Evolutionary conservation across 169 alveolate species (phyloP).

Genomic region (Plasmodium knowlesi): DNA sequence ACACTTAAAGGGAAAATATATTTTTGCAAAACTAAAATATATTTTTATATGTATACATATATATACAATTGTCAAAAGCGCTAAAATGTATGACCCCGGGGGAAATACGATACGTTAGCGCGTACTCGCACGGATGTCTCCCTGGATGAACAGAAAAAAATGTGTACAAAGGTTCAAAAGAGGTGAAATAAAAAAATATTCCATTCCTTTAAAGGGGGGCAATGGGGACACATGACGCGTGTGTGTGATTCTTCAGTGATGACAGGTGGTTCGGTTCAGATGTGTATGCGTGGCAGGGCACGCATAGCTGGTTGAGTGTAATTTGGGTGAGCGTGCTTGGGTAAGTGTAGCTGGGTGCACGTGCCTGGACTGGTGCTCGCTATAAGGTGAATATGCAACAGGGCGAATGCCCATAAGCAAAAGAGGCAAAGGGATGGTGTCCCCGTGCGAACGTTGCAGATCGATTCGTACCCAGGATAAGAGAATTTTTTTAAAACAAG

Average conservation of each 20-base stretch:
- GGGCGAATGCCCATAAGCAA: background rate
- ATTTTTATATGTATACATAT: background rate
- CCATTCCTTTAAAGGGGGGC: background rate
- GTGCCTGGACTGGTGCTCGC: background rate
- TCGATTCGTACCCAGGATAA: background rate
- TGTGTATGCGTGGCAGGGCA: background rate
- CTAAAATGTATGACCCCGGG: background rate
- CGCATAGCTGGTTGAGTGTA: background rate
- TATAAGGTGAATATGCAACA: background rate
- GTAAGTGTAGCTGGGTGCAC: constrained; percentile 1
- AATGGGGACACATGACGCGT: background rate
- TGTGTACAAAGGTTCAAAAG: background rate
- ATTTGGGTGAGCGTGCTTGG: background rate
- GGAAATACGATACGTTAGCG: background rate
- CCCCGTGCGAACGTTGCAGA: background rate
- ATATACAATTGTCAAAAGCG: background rate
- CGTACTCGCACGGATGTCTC: background rate
- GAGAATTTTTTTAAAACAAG: background rate
- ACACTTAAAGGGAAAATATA: background rate
- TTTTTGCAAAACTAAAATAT: background rate
- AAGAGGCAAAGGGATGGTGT: background rate
- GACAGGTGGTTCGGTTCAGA: background rate
- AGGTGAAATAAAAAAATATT: constrained; percentile 9
- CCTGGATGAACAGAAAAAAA: background rate
- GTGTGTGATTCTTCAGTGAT: background rate